Conservation (phyloP, 805 yeast species). For the Saccharomycopsis sp. region DNA sequence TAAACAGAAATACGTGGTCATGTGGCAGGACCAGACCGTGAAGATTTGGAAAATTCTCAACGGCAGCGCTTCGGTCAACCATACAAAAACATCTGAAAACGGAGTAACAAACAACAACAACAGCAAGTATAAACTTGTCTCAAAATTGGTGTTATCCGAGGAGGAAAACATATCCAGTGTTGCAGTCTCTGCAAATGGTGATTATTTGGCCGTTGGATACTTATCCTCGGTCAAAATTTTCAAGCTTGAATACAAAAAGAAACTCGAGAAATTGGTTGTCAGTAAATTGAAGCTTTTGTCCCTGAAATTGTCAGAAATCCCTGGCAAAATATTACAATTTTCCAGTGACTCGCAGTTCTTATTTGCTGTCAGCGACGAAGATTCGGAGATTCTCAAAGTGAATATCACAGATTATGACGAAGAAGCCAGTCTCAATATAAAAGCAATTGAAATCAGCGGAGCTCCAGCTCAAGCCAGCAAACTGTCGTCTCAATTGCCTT, state of each 20-base stretch:
- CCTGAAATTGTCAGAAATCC: slow-evolving; percentile 37
- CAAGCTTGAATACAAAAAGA: slow-evolving; percentile 39
- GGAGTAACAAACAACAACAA: slow-evolving; percentile 11
- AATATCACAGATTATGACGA: slow-evolving; percentile 27
- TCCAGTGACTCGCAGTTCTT: slow-evolving; percentile 14
- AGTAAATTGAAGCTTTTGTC: slow-evolving; percentile 40
- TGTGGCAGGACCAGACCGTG: slow-evolving; percentile 79
- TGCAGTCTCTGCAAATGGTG: slow-evolving; percentile 57
- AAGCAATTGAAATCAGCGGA: slow-evolving; percentile 31
- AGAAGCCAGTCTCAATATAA: slow-evolving; percentile 27
- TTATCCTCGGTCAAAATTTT: slow-evolving; percentile 63
- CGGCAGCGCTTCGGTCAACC: slow-evolving; percentile 21
- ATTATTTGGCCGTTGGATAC: slow-evolving; percentile 66
- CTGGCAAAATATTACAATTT: slow-evolving; percentile 50
- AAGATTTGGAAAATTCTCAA: slow-evolving; percentile 65
- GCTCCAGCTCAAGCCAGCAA: slow-evolving; percentile 24
- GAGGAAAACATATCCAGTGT: slow-evolving; percentile 76
- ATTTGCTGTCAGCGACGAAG: slow-evolving; percentile 26
- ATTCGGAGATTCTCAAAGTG: slow-evolving; percentile 51
- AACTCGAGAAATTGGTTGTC: slow-evolving; percentile 38
- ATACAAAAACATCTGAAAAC: neutral
- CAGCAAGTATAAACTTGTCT: slow-evolving; percentile 48
- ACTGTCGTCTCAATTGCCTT: slow-evolving; percentile 34
- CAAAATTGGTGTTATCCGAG: slow-evolving; percentile 59
- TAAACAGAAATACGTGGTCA: slow-evolving; percentile 45